Conservation (phyloP, 176 grass and related monocot species). For the Melocanna baccifera region DNA sequence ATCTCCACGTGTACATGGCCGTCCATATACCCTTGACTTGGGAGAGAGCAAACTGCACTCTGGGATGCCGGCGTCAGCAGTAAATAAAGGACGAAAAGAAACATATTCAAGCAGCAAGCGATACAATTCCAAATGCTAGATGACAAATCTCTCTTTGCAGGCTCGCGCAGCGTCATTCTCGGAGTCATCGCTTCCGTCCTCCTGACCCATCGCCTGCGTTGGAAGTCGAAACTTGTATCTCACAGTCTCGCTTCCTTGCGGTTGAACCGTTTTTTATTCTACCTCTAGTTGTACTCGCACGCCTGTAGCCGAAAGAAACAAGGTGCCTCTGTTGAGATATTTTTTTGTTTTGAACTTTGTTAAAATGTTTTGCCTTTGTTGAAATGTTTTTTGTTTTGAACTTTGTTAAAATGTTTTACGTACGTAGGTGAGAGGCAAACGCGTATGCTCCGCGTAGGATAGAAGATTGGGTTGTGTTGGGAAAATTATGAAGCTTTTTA, state of each 20-base stretch:
- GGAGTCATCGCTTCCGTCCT: slow-evolving; percentile 22
- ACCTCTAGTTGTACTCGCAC: not conserved
- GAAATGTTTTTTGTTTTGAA: no score
- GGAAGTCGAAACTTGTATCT: not conserved
- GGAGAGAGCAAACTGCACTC: not conserved
- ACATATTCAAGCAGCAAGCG: not conserved
- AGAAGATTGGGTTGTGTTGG: no score
- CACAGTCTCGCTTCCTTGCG: not conserved
- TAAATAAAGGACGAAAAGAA: not conserved
- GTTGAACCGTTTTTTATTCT: not conserved
- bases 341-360: no score
- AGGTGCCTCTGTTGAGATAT: not conserved
- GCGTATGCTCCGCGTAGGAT: no score
- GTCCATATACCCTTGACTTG: not conserved
- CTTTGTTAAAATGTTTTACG: no score
- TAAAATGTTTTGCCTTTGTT: no score
- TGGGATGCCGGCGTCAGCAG: not conserved
- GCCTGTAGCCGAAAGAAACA: not conserved
- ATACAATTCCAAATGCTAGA: slow-evolving; percentile 26
- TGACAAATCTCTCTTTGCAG: not conserved
- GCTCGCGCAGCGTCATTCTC: slow-evolving; percentile 12
- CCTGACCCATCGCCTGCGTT: not conserved
- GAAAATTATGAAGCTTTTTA: no score
- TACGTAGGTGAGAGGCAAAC: no score
- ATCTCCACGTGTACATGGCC: no score